Evolutionary conservation across 768 basidiomycete genomes (phyloP).

Genomic region (Sporobolomyces pararoseus): DNA sequence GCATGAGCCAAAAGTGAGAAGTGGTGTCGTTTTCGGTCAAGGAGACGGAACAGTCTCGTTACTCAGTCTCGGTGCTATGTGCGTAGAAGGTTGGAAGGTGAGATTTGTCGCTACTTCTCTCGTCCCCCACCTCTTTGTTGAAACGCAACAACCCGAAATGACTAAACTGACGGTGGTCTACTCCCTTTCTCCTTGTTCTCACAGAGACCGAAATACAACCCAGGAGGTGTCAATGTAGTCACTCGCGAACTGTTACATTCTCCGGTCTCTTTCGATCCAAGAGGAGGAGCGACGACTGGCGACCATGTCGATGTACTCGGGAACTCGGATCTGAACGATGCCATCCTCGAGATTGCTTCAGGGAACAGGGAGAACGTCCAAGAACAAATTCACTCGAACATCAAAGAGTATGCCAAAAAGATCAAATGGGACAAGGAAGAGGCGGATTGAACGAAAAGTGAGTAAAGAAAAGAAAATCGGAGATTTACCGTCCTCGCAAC

Average conservation of each 20-base stretch:
- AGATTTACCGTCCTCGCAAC: no score
- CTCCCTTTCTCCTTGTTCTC: background rate
- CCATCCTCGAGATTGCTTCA: slow-evolving; percentile 83
- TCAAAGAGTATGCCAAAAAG: slow-evolving; percentile 67
- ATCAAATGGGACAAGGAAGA: slow-evolving; percentile 66
- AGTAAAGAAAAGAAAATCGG: no score
- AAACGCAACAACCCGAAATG: no score
- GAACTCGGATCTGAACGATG: slow-evolving; percentile 69
- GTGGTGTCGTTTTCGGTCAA: slow-evolving; percentile 84
- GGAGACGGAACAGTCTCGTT: slow-evolving; percentile 91
- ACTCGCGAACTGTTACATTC: slow-evolving; percentile 84
- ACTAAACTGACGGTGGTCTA: no score
- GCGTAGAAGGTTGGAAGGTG: slow-evolving; percentile 84
- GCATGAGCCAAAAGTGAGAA: slow-evolving; percentile 34
- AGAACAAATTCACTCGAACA: slow-evolving; percentile 65
- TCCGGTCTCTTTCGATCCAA: slow-evolving; percentile 65
- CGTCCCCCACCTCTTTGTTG: background rate
- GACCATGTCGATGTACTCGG: slow-evolving; percentile 66
- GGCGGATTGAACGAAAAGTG: background rate
- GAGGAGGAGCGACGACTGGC: slow-evolving; percentile 87
- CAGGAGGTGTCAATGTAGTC: slow-evolving; percentile 74
- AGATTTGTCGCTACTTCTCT: background rate
- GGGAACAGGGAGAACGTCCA: slow-evolving; percentile 69
- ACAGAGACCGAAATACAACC: slow-evolving; percentile 74
- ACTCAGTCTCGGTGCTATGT: slow-evolving; percentile 88